A percentile compares a stretch with the other conserved stretches of the same genome.
phyloP scores from a whole-genome alignment of 305 asterid species.

The Fraxinus dipetala region DNA sequence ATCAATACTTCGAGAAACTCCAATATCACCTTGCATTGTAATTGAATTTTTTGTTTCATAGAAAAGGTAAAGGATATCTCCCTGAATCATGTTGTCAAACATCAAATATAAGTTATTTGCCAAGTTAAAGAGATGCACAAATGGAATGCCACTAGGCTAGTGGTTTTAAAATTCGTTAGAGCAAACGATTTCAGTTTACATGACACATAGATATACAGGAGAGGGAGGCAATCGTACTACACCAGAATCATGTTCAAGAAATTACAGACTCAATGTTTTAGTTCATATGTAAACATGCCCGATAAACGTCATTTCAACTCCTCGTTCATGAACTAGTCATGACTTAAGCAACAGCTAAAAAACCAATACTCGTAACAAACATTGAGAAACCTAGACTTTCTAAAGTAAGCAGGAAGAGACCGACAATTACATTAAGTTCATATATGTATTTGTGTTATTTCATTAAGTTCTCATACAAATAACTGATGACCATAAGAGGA shows the following conservation, averaged over 20 bases:
- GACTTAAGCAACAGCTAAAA: background rate
- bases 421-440: background rate
- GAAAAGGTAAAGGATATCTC: constrained; percentile 64
- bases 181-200: background rate
- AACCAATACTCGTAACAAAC: background rate
- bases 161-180: background rate
- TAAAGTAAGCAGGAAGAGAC: background rate
- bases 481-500: background rate
- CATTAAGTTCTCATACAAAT: background rate
- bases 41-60: constrained; percentile 81
- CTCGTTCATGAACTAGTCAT: background rate
- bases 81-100: constrained; percentile 45
- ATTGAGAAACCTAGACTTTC: background rate
- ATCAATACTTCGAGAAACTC: constrained; percentile 77
- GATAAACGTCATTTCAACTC: background rate
- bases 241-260: background rate
- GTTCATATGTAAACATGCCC: background rate
- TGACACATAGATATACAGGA: background rate
- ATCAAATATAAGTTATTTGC: constrained; percentile 18
- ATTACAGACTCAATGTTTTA: background rate
- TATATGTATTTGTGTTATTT: background rate
- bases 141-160: background rate
- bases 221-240: background rate
- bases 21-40: constrained; percentile 92
- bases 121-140: background rate